phyloP scores from a whole-genome alignment of 2,329 filamentous ascomycete species.

The Cladosporium sp. region DNA sequence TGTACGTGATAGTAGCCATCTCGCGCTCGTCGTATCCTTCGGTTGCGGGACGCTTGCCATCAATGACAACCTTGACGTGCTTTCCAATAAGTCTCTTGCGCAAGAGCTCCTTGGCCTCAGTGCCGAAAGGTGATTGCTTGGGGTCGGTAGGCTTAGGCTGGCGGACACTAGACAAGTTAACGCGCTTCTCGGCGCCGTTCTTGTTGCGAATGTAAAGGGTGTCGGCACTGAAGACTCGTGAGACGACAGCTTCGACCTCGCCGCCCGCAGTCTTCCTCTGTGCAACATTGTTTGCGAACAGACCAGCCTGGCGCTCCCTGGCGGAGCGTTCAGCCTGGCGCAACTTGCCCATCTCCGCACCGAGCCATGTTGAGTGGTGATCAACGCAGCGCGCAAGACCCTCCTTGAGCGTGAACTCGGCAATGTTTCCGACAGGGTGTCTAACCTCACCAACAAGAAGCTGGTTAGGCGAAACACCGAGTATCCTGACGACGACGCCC shows the following conservation, averaged over 20 bases:
- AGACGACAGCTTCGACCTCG: constrained; percentile 79
- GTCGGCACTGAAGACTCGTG: constrained; percentile 84
- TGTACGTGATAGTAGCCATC: constrained; percentile 82
- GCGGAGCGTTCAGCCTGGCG: constrained; percentile 85
- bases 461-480: constrained; percentile 85
- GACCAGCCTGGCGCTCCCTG: constrained; percentile 71
- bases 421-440: constrained; percentile 87
- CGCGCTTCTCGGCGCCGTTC: constrained; percentile 80
- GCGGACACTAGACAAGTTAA: constrained; percentile 89
- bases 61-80: constrained; percentile 84
- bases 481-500: constrained; percentile 76
- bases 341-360: constrained; percentile 81
- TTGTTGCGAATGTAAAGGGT: constrained; percentile 86
- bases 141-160: constrained; percentile 88
- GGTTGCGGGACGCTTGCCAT: constrained; percentile 84
- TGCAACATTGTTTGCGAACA: constrained; percentile 80
- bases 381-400: constrained; percentile 92
- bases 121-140: constrained; percentile 82
- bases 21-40: constrained; percentile 94
- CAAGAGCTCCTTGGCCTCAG: constrained; percentile 94
- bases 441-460: constrained; percentile 86
- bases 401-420: constrained; percentile 83
- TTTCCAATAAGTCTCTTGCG: constrained; percentile 95
- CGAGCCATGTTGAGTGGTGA: constrained; percentile 91
- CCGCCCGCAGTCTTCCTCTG: constrained; percentile 62